phyloP scores from a whole-genome alignment of 805 yeast species.

The Sugiyamaella valdiviana region DNA sequence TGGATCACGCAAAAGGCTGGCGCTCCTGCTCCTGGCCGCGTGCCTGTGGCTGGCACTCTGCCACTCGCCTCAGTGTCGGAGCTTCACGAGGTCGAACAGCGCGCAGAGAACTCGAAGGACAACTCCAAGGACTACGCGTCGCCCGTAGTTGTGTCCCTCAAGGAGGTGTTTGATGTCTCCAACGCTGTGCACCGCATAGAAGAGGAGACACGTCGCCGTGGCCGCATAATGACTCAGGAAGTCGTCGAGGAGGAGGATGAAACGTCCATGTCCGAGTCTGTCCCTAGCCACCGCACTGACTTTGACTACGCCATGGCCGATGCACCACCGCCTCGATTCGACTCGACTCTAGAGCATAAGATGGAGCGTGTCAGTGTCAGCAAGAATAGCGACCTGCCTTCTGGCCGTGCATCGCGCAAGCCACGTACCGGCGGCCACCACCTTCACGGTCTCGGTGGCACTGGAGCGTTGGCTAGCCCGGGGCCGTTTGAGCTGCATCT shows the following conservation, averaged over 20 bases:
- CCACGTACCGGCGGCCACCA: conserved; percentile 7
- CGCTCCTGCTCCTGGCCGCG: conserved; percentile 18
- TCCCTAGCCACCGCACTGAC: conserved; percentile 6
- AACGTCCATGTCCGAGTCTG: conserved; percentile 26
- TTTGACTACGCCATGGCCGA: conserved; percentile 1
- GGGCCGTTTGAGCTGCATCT: conserved; percentile 50
- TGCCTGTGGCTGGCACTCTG: conserved; percentile 11
- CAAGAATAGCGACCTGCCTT: conserved; percentile 5
- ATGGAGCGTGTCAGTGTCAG: conserved; percentile 13
- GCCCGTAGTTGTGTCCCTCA: conserved; percentile 66
- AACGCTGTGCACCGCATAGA: conserved; percentile 81
- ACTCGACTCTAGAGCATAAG: conserved; percentile 1
- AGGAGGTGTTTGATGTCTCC: conserved; percentile 81
- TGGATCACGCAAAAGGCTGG: conserved; percentile 48
- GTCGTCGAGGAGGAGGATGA: conserved; percentile 30
- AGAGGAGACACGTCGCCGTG: conserved; percentile 44
- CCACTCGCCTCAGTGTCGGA: not conserved
- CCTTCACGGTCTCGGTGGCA: not conserved
- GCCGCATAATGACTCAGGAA: conserved; percentile 19
- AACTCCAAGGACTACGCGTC: conserved; percentile 24
- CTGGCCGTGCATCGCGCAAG: conserved; percentile 6
- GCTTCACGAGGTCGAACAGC: not conserved
- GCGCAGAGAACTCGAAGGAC: not conserved
- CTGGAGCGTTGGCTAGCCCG: conserved; percentile 18
- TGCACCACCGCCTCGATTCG: not conserved